Conservation (phyloP, 371 early-diverging fungal genomes). For the Lichtheimia ramosa region DNA sequence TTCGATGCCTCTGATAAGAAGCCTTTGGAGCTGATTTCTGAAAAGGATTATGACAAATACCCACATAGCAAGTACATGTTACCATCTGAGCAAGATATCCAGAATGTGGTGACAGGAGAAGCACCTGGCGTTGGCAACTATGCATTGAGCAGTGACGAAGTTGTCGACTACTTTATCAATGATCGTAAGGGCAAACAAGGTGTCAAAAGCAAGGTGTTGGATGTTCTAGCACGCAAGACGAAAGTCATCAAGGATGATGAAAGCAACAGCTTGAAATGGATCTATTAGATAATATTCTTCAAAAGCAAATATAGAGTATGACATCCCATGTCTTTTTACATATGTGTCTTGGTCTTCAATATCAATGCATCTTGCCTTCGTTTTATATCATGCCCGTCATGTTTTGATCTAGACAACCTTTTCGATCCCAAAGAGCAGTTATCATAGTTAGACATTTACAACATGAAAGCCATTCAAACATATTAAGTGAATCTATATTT, state of each 20-base stretch:
- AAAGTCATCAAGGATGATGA: constrained; percentile 30
- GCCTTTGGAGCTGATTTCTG: constrained; percentile 31
- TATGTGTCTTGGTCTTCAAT: no score
- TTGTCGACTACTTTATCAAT: constrained; percentile 64
- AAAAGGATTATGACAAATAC: constrained; percentile 53
- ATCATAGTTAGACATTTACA: no score
- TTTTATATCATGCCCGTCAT: no score
- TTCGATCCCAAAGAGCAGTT: no score
- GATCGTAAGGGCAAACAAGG: constrained; percentile 70
- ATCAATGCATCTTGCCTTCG: no score
- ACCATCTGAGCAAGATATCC: constrained; percentile 82
- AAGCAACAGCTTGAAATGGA: constrained; percentile 45
- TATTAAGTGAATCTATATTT: no score
- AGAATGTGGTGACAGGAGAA: constrained; percentile 64
- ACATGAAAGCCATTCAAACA: no score
- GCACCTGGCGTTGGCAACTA: constrained; percentile 56
- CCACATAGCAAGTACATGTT: constrained; percentile 79
- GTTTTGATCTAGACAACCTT: no score
- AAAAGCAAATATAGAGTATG: background rate
- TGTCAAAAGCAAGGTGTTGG: constrained; percentile 65
- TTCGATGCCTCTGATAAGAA: constrained; percentile 48
- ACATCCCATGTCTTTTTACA: no score
- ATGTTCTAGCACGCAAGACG: constrained; percentile 68
- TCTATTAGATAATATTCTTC: constrained; percentile 25
- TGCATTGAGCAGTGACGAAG: constrained; percentile 65